These are phyloP conservation scores for Zizania palustris DNA, from an alignment of 202 grass and related monocot species.

Conservation along the genomic window DNA sequence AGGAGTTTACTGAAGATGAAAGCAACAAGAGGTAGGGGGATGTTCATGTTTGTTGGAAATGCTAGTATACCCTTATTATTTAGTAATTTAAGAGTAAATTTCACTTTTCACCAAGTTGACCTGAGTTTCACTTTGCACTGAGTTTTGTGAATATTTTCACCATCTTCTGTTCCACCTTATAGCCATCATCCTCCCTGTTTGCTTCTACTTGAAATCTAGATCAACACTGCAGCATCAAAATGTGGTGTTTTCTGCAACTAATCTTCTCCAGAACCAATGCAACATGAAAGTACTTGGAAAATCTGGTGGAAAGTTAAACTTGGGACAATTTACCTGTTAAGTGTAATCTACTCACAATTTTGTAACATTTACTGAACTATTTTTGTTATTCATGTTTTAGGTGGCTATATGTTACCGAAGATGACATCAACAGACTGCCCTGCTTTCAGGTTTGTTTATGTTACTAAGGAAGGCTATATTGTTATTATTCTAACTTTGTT, in stretches of 20 bases:
- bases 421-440: constrained; percentile 89
- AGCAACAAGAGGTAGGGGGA: constrained; percentile 72
- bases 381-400: constrained; percentile 49
- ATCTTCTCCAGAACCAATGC: not conserved
- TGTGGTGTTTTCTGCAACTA: not conserved
- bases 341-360: not conserved
- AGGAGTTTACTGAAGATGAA: constrained; percentile 73
- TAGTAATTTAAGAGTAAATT: not conserved
- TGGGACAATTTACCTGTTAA: not conserved
- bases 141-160: not conserved
- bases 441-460: constrained; percentile 81
- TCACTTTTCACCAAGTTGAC: not conserved
- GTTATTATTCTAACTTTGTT: constrained; percentile 6
- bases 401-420: constrained; percentile 92
- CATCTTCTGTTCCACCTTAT: not conserved
- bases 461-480: constrained; percentile 22
- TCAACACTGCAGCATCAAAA: not conserved
- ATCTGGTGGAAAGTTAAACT: not conserved
- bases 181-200: not conserved
- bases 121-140: not conserved
- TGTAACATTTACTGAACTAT: not conserved
- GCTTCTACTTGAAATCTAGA: not conserved
- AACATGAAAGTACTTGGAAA: not conserved
- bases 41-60: constrained; percentile 21
- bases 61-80: constrained; percentile 1